Evolutionary conservation across 352 stramenopile genomes (phyloP), one percentile per base, ranked within the genome.

Genomic region (Saprolegnia parasitica): DNA sequence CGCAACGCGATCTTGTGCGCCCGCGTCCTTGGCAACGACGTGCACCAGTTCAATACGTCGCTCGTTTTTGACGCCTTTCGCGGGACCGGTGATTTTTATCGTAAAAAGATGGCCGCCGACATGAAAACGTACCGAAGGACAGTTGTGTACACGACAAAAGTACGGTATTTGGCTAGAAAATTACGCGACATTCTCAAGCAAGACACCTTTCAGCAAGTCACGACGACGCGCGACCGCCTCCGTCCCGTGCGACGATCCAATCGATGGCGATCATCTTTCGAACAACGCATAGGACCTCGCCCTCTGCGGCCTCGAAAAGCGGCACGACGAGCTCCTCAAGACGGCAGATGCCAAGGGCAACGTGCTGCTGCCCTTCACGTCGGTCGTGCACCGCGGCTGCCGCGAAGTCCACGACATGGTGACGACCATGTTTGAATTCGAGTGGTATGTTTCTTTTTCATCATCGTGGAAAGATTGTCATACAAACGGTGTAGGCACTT

Each of bases 401-500:
- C 70, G 71, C n/a, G 76, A 71, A n/a, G 76, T 93, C 26, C 79
- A 89, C 49, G 65, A 68, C 15, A 71, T 93, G 13, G 76, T 91
- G 4, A 71, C 82, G n/a, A 88, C 81, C 73, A 90, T 93, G 83
- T 91, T 88, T 46, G 83, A 91, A 65, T 93, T 90, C 47, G 85
- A 91, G 61, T 72, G 73, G 56, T 73, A 73, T n/a, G 0, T 20
- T 65, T 2, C 0, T 21, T 13, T 39, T 70, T 32, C 42, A 40
- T n/a, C n/a, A n/a, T n/a, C n/a, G n/a, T n/a, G n/a, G n/a, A n/a
- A n/a, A n/a, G 26, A 4, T 49, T 49, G 29, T 35, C 29, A 35
- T 35, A 5, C 5, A 35, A 2, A 35, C 5, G 15, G 18, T 37
- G 21, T 56, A 88, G 80, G 18, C 86, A 84, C 64, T 71, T 93